Percentiles rank a stretch among this genome's conserved stretches.
These are phyloP conservation scores for Psophocarpus tetragonolobus DNA, from an alignment of 306 rosid genomes.

Conservation along the genomic window DNA sequence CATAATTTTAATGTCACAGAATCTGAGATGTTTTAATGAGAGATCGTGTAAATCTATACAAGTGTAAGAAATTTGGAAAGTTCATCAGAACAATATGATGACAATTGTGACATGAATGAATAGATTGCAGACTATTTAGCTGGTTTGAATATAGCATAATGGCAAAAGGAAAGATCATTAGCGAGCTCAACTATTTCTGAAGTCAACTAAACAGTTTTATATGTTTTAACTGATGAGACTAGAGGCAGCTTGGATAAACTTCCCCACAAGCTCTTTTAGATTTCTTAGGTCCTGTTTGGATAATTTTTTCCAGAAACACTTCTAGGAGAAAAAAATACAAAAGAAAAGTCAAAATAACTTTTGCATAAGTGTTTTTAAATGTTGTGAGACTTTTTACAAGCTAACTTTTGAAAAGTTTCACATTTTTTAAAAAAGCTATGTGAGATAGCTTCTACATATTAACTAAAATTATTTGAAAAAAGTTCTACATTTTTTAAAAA, in stretches of 20 bases:
- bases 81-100: neutral
- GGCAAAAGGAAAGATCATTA: slow-evolving; percentile 8
- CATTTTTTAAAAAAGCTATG: too few relatives aligned
- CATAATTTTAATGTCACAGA: slow-evolving; percentile 16
- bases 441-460: too few relatives aligned
- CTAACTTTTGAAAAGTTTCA: too few relatives aligned
- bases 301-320: too few relatives aligned
- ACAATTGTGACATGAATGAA: neutral
- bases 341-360: too few relatives aligned
- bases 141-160: neutral
- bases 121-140: neutral
- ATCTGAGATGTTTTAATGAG: neutral
- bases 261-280: neutral
- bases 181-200: neutral
- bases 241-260: neutral
- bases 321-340: too few relatives aligned
- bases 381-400: too few relatives aligned
- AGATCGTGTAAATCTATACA: neutral
- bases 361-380: too few relatives aligned
- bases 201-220: slow-evolving; percentile 5
- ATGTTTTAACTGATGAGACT: slow-evolving; percentile 4
- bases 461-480: too few relatives aligned
- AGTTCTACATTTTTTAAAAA: too few relatives aligned
- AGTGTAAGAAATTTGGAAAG: neutral
- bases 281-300: too few relatives aligned